Percentiles rank a stretch among this genome's conserved stretches.
These are phyloP conservation scores for Maudiozyma humilis DNA, from an alignment of 1,139 yeast genomes.

Conservation along the genomic window DNA sequence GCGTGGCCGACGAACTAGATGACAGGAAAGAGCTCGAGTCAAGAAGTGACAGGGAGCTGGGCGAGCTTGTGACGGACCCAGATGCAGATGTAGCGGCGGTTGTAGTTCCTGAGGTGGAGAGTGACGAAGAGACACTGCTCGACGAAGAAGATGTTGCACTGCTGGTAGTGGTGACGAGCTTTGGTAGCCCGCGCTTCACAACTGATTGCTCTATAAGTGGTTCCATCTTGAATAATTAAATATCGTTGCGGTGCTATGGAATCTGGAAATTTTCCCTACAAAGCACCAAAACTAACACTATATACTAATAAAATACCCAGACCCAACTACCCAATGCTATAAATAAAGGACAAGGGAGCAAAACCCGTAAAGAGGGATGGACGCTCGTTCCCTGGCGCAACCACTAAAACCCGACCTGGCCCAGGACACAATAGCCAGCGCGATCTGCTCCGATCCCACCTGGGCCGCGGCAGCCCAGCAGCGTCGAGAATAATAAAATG, in stretches of 20 bases:
- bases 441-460: no score
- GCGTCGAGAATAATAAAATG: not conserved
- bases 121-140: not conserved
- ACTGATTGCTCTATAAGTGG: not conserved
- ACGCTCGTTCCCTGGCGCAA: not conserved
- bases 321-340: not conserved
- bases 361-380: not conserved
- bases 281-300: no score
- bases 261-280: no score
- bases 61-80: not conserved
- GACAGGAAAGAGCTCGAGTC: conserved; percentile 14
- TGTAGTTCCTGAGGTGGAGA: not conserved
- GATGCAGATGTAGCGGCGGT: not conserved
- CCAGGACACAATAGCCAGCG: not conserved
- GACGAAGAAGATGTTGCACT: not conserved
- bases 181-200: conserved; percentile 6
- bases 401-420: not conserved
- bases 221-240: no score
- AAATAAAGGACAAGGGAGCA: not conserved
- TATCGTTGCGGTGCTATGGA: not conserved
- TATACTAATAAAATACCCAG: no score
- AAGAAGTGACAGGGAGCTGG: conserved; percentile 3
- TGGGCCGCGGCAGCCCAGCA: no score
- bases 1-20: conserved; percentile 19
- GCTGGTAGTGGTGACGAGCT: conserved; percentile 1